A percentile compares a stretch with the other conserved stretches of the same genome.
These are phyloP conservation scores for Aegilops sharonensis DNA, from an alignment of 176 grass and related monocot species.

Conservation along the genomic window DNA sequence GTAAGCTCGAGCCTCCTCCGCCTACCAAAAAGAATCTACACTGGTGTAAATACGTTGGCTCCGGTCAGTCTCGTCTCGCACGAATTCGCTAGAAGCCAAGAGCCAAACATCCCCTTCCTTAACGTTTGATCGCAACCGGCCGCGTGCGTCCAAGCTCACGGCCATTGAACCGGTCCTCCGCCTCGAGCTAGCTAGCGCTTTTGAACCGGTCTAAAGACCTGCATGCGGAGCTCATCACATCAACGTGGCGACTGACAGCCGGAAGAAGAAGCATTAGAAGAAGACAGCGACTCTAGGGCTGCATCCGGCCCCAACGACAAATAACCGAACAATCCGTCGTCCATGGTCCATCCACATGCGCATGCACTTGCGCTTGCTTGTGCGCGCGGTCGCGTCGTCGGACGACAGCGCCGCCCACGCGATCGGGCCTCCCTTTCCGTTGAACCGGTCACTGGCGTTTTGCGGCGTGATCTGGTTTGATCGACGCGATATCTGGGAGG, in stretches of 20 bases:
- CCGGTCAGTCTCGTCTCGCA: not conserved
- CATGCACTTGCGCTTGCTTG: not conserved
- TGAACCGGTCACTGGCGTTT: not conserved
- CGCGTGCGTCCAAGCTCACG: not conserved
- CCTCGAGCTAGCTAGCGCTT: not conserved
- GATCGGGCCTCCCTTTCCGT: not conserved
- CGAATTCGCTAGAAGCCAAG: not conserved
- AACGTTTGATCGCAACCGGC: not conserved
- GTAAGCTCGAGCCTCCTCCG: not conserved
- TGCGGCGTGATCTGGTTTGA: conserved; percentile 5
- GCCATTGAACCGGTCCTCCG: conserved; percentile 36
- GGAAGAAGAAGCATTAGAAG: not conserved
- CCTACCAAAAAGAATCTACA: not conserved
- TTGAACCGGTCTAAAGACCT: conserved; percentile 39
- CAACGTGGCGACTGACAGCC: not conserved
- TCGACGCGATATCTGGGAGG: no score
- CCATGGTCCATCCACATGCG: not conserved
- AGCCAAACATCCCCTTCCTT: not conserved
- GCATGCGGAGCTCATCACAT: not conserved
- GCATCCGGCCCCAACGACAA: not conserved
- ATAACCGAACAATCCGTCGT: not conserved
- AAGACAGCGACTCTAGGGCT: not conserved
- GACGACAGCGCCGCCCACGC: not conserved
- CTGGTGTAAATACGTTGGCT: not conserved
- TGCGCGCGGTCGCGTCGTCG: conserved; percentile 19